Conservation (phyloP, 352 stramenopile species). For the Phytophthora fragariaefolia region DNA sequence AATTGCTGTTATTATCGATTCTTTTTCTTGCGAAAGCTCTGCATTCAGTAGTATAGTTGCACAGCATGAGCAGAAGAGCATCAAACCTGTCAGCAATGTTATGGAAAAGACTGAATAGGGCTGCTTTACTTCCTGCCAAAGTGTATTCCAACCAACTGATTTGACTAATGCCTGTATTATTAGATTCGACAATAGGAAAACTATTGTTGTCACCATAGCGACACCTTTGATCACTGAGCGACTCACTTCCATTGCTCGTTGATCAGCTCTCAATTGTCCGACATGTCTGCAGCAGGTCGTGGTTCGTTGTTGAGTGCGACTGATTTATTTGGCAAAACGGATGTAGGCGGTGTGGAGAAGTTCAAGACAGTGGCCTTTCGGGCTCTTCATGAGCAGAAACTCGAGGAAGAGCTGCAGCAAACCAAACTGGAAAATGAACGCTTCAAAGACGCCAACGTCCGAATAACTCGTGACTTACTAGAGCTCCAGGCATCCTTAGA, state of each 20-base stretch:
- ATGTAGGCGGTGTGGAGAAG: slow-evolving; percentile 59
- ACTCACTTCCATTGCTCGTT: not conserved
- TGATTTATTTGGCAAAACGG: slow-evolving; percentile 65
- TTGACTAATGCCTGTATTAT: too few relatives aligned
- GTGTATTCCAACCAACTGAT: too few relatives aligned
- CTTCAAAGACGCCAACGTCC: slow-evolving; percentile 42
- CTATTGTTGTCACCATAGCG: not conserved
- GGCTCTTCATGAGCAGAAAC: slow-evolving; percentile 70
- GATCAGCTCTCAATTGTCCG: not conserved
- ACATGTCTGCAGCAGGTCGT: slow-evolving; percentile 22
- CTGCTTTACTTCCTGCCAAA: too few relatives aligned
- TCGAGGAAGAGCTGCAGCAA: slow-evolving; percentile 63
- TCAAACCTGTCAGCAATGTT: too few relatives aligned
- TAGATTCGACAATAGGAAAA: not conserved
- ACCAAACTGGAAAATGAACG: slow-evolving; percentile 49
- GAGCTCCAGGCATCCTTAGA: slow-evolving; percentile 53
- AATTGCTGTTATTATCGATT: too few relatives aligned
- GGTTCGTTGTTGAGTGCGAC: slow-evolving; percentile 37
- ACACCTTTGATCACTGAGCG: too few relatives aligned
- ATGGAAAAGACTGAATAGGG: too few relatives aligned
- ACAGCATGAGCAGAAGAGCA: too few relatives aligned
- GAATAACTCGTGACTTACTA: slow-evolving; percentile 43
- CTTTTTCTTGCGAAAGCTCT: too few relatives aligned
- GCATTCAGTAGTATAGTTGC: too few relatives aligned
- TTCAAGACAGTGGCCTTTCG: slow-evolving; percentile 72